These are phyloP conservation scores for Leccinum longicurvipes DNA, from an alignment of 768 basidiomycete genomes.

Conservation along the genomic window DNA sequence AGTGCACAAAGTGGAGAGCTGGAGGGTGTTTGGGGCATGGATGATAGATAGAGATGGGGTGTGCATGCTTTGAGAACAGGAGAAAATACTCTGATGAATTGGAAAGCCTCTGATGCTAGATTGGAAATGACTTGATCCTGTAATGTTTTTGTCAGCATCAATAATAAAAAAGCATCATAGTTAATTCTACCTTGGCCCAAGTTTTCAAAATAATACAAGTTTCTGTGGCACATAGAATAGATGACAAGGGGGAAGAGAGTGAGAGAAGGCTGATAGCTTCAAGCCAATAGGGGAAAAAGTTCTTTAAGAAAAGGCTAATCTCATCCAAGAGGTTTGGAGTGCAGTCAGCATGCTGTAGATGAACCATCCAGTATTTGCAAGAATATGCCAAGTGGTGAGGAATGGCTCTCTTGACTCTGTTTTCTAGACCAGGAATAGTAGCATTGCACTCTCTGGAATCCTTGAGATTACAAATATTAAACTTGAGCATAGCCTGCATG, in stretches of 20 bases:
- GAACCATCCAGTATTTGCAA: background rate
- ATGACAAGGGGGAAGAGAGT: background rate
- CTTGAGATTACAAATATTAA: background rate
- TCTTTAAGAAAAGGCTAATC: constrained; percentile 13
- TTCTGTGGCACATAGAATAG: background rate
- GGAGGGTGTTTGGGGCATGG: background rate
- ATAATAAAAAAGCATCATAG: background rate
- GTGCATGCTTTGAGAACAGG: no score
- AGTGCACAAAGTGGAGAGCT: background rate
- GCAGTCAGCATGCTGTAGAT: background rate
- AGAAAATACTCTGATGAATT: background rate
- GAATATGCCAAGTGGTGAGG: background rate
- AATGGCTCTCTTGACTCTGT: background rate
- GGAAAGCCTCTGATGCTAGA: background rate
- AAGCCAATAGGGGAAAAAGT: constrained; percentile 36
- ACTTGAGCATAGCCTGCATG: background rate
- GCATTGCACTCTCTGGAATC: background rate
- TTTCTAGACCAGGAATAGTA: background rate
- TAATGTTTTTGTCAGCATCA: background rate
- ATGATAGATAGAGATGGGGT: background rate
- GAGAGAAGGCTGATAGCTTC: constrained; percentile 32
- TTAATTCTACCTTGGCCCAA: background rate
- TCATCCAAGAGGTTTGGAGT: background rate
- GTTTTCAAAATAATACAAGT: background rate
- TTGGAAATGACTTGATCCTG: background rate